Evolutionary conservation across 345 rosid genomes (phyloP).

Genomic region (thale cress (Arabidopsis thaliana)): DNA sequence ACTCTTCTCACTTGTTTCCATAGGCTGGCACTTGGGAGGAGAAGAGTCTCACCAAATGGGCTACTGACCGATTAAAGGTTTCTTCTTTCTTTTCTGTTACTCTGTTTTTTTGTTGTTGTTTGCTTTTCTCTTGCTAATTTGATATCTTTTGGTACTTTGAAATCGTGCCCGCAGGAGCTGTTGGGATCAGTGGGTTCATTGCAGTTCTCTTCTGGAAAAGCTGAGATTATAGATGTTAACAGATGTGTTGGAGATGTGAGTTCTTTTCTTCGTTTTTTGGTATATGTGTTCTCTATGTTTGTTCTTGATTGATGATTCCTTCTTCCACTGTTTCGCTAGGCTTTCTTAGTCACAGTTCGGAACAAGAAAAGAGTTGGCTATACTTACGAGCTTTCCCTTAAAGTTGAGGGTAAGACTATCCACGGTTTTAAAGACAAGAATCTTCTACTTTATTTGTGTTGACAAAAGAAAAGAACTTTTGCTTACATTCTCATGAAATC

Average conservation of each 20-base stretch:
- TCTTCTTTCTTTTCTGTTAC: not conserved
- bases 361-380: slow-evolving; percentile 93
- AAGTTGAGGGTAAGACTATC: slow-evolving; percentile 62
- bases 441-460: not conserved
- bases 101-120: not conserved
- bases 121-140: not conserved
- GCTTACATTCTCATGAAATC: not conserved
- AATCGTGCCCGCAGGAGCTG: slow-evolving; percentile 59
- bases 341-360: slow-evolving; percentile 86
- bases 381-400: slow-evolving; percentile 76
- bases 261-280: not conserved
- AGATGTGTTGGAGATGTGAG: slow-evolving; percentile 90
- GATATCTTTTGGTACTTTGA: not conserved
- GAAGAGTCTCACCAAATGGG: slow-evolving; percentile 87
- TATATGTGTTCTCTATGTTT: not conserved
- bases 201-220: slow-evolving; percentile 76
- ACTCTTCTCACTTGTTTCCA: not conserved
- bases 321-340: slow-evolving; percentile 52
- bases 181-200: slow-evolving; percentile 63
- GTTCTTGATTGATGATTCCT: slow-evolving; percentile 4
- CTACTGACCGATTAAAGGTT: slow-evolving; percentile 79
- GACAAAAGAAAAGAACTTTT: not conserved
- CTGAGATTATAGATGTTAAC: slow-evolving; percentile 69
- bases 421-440: not conserved
- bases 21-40: slow-evolving; percentile 99